Percentiles rank a stretch among this genome's conserved stretches.
Evolutionary conservation across 495 filamentous ascomycete species (phyloP).

Genomic region (Podospora pseudopauciseta): DNA sequence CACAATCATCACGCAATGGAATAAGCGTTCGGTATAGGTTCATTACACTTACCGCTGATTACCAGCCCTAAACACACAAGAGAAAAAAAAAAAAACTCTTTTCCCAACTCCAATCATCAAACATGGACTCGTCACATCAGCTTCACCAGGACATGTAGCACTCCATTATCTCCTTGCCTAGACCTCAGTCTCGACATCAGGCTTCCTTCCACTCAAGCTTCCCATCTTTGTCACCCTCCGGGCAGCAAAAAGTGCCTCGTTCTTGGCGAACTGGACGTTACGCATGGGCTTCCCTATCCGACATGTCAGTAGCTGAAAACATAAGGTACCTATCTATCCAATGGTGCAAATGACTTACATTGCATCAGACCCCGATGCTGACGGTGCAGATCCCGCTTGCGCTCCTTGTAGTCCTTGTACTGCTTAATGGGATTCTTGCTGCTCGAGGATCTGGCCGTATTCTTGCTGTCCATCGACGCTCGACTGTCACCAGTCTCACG

Average conservation of each 20-base stretch:
- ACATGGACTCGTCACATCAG: background rate
- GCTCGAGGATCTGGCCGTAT: conserved; percentile 19
- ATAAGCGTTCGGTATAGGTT: background rate
- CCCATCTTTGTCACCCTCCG: conserved; percentile 55
- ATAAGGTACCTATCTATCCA: background rate
- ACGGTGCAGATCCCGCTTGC: conserved; percentile 55
- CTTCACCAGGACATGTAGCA: no score
- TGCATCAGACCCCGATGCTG: conserved; percentile 73
- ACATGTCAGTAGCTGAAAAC: conserved; percentile 1
- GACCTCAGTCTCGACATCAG: conserved; percentile 68
- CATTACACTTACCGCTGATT: background rate
- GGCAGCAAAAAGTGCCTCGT: conserved; percentile 61
- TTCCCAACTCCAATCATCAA: background rate
- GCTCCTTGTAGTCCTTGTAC: conserved; percentile 52
- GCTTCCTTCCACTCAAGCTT: conserved; percentile 56
- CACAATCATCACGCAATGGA: background rate
- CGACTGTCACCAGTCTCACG: conserved; percentile 13
- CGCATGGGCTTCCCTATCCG: conserved; percentile 53
- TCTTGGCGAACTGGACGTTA: conserved; percentile 66
- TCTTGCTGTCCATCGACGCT: conserved; percentile 22
- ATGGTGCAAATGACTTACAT: conserved; percentile 43
- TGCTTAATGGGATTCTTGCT: conserved; percentile 45
- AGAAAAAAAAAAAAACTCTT: background rate
- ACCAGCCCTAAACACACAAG: background rate
- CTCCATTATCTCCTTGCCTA: conserved; percentile 7